phyloP scores from a whole-genome alignment of 495 filamentous ascomycete species.

The Penicilliopsis zonata region DNA sequence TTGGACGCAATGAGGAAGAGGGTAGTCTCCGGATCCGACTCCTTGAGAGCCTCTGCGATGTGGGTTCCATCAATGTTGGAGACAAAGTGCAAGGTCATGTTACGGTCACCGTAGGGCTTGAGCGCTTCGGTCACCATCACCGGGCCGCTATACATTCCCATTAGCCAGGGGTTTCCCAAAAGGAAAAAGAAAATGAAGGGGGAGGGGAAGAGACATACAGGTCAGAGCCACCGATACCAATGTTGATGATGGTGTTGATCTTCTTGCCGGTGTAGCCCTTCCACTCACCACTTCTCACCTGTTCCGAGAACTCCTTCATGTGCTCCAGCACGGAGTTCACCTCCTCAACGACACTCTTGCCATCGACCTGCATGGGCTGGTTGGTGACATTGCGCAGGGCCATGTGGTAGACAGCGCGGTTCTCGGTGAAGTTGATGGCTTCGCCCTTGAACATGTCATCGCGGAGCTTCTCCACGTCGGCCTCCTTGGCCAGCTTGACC shows the following conservation, averaged over 20 bases:
- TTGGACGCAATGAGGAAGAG: slow-evolving; percentile 97
- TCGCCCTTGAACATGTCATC: slow-evolving; percentile 96
- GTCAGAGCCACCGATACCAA: slow-evolving; percentile 97
- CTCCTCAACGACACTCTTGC: slow-evolving; percentile 88
- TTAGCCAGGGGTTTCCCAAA: too few relatives aligned
- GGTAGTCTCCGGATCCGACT: slow-evolving; percentile 89
- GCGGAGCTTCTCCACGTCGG: slow-evolving; percentile 78
- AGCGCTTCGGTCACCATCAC: slow-evolving; percentile 98
- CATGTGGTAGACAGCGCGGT: slow-evolving; percentile 90
- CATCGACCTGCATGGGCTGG: slow-evolving; percentile 83
- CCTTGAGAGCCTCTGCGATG: slow-evolving; percentile 81
- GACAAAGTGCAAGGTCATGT: slow-evolving; percentile 88
- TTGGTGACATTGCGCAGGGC: slow-evolving; percentile 82
- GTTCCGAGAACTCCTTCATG: slow-evolving; percentile 94
- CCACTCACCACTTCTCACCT: slow-evolving; percentile 91
- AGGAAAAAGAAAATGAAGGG: slow-evolving; percentile 2
- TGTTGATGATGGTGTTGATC: slow-evolving; percentile 90
- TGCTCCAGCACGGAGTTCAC: slow-evolving; percentile 87
- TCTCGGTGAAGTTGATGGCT: slow-evolving; percentile 98
- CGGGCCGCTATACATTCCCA: slow-evolving; percentile 73
- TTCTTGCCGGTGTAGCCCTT: slow-evolving; percentile 98
- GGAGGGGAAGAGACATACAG: slow-evolving; percentile 47
- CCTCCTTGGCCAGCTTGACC: slow-evolving; percentile 82
- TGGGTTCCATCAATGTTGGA: slow-evolving; percentile 99
- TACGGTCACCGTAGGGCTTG: slow-evolving; percentile 79